phyloP scores from a whole-genome alignment of 2,329 filamentous ascomycete genomes.

The Zarea fungicola region DNA sequence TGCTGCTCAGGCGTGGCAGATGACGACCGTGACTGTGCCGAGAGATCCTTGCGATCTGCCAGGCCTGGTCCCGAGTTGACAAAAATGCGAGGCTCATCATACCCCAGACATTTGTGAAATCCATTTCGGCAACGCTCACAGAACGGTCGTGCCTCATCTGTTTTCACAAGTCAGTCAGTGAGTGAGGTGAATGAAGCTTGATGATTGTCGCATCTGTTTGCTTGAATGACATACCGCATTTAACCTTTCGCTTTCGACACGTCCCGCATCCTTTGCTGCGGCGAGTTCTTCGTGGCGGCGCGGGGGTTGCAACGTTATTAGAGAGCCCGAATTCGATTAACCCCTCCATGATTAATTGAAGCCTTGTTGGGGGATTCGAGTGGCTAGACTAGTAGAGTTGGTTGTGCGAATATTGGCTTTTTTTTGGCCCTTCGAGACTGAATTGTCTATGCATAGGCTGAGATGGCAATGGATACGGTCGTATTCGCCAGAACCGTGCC shows the following conservation, averaged over 20 bases:
- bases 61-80: not conserved
- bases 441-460: too few species aligned
- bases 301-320: not conserved
- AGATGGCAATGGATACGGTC: too few species aligned
- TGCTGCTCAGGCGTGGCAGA: not conserved
- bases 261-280: slow-evolving; percentile 5
- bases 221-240: not conserved
- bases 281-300: not conserved
- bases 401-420: too few species aligned
- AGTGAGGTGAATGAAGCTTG: not conserved
- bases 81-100: not conserved
- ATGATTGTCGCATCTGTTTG: not conserved
- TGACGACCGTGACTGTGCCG: not conserved
- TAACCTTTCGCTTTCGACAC: not conserved
- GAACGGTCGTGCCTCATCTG: not conserved
- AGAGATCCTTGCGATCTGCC: not conserved
- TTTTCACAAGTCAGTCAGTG: not conserved
- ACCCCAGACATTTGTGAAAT: slow-evolving; percentile 1
- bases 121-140: slow-evolving; percentile 1
- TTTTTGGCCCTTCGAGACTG: too few species aligned
- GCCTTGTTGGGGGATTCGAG: not conserved
- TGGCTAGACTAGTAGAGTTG: too few species aligned
- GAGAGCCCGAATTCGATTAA: not conserved
- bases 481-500: too few species aligned
- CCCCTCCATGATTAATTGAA: not conserved